These are phyloP conservation scores for Kodamaea neixiangensis DNA, from an alignment of 805 yeast species.

Conservation along the genomic window DNA sequence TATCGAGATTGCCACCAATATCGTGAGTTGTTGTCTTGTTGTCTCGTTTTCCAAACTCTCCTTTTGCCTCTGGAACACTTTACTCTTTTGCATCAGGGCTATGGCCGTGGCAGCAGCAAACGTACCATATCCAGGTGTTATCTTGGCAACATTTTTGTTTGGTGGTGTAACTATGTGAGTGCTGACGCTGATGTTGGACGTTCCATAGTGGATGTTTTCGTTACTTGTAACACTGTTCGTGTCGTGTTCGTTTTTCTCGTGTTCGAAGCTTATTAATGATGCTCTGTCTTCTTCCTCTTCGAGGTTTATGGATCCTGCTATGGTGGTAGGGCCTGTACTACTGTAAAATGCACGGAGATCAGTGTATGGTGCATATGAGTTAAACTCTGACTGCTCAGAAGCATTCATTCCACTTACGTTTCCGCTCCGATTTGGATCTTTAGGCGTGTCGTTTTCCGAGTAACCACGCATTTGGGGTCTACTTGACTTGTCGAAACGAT, in stretches of 20 bases:
- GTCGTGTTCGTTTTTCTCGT: constrained; percentile 24
- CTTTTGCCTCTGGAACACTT: constrained; percentile 20
- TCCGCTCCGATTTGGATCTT: background rate
- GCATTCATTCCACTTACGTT: background rate
- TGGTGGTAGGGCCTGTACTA: constrained; percentile 53
- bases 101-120: constrained; percentile 63
- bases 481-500: background rate
- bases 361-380: background rate
- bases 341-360: background rate
- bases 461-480: background rate
- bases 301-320: constrained; percentile 55
- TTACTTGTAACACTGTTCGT: constrained; percentile 32
- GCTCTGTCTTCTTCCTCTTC: constrained; percentile 42
- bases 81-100: constrained; percentile 51
- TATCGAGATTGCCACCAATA: constrained; percentile 64
- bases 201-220: constrained; percentile 17
- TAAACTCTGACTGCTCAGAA: background rate
- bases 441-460: background rate
- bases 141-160: constrained; percentile 18
- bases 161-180: background rate
- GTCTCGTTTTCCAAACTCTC: constrained; percentile 24
- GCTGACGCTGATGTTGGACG: background rate
- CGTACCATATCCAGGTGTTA: constrained; percentile 73
- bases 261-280: background rate
- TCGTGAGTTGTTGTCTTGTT: constrained; percentile 37